Conservation (phyloP, 495 filamentous ascomycete genomes). For the Jackrogersella minutella region DNA sequence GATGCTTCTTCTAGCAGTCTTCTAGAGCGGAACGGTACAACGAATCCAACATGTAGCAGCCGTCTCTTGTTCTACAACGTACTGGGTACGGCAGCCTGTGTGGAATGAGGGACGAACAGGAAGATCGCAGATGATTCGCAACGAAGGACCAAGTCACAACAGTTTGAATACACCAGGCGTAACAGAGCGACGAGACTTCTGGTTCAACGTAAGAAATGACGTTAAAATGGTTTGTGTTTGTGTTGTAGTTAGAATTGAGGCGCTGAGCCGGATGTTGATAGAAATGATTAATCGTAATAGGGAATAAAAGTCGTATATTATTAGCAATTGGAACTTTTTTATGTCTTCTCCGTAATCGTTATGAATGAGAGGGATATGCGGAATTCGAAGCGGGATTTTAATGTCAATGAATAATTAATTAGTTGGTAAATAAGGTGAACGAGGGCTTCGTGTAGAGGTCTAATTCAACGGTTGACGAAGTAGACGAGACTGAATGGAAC, state of each 20-base stretch:
- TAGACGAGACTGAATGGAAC: conserved; percentile 17
- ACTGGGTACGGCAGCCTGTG: conserved; percentile 31
- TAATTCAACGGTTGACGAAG: conserved; percentile 21
- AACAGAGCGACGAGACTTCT: conserved; percentile 15
- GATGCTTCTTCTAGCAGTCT: conserved; percentile 24
- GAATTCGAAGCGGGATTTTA: conserved; percentile 4
- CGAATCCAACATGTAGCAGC: conserved; percentile 27
- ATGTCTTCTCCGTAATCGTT: not conserved
- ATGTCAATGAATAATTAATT: conserved; percentile 1
- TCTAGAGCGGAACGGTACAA: conserved; percentile 35
- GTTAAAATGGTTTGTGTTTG: conserved; percentile 5
- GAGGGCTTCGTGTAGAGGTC: conserved; percentile 14
- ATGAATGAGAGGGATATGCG: not conserved
- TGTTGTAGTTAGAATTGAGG: conserved; percentile 14
- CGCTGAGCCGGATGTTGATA: conserved; percentile 4
- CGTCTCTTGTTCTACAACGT: conserved; percentile 27
- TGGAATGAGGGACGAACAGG: conserved; percentile 37
- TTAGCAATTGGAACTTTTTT: conserved; percentile 22
- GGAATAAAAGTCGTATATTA: conserved; percentile 6
- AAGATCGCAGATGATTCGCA: conserved; percentile 25
- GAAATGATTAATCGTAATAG: conserved; percentile 8
- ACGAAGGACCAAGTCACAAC: conserved; percentile 31
- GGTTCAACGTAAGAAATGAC: conserved; percentile 17
- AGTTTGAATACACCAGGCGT: conserved; percentile 28
- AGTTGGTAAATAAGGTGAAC: conserved; percentile 9